Base-by-base conservation (phyloP, 1,284 basidiomycete species). In the Apiotrichum mycotoxinovorans region DNA sequence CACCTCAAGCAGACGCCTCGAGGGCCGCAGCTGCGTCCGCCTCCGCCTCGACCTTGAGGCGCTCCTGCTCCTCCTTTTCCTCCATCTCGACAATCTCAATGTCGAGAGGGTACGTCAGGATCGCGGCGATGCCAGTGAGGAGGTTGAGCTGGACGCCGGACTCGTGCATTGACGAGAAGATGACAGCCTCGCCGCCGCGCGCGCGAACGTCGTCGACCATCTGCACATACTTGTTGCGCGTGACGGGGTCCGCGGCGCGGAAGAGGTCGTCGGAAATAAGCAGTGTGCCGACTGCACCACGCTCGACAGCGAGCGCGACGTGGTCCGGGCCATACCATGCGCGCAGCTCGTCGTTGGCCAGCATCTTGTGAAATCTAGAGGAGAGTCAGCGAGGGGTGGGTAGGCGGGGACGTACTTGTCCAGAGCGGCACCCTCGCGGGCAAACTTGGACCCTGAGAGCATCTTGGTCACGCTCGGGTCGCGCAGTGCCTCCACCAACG, bases 101-200 rank as follows among this genome's bases (percentile, higher is more conserved):
- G 70, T 99, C 96, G 26, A 99, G 80, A 1, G 96, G 96, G 75
- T 93, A 99, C 1, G 91, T 97, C 56, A 99, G 78, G 56, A 98
- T 91, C 2, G 96, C 95, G 12, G 95, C 95, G 40, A 98, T 87
- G 1, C 96, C 96, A 5, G 93, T 94, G 47, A 98, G 75, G 63
- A 94, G 57, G 74, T 98, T 98, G 27, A 99, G 81, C 76, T 98
- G 93, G 80, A 95, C 90, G 25, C 96, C 96, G 26, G 89, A 91
- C 76, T 98, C 95, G 74, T 99, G 96, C 95, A 98, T 97, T 68
- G 91, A 95, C 9, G 92, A 96, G 76, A 98, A 98, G 64, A 98
- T 93, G 45, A 97, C 80, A 5, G 93, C 92, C 71, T 98, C 92
- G 38, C 87, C 96, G 30, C 93, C 91, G 63, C 89, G 91, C 48